Conservation (phyloP, 75 land plant genomes). For the Cryptomeria japonica region DNA sequence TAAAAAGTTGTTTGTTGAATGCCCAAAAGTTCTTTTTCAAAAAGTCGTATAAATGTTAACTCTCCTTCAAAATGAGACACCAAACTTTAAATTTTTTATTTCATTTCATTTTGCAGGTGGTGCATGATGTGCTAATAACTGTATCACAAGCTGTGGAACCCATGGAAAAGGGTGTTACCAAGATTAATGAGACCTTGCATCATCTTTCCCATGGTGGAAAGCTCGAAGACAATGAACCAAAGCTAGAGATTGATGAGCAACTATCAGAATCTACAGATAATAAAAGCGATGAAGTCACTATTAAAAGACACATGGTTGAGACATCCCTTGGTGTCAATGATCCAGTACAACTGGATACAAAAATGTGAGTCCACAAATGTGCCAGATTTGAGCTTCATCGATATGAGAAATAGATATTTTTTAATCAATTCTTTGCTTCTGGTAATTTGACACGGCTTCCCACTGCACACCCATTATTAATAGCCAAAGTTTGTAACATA, state of each 20-base stretch:
- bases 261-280: not conserved
- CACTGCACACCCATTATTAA: not conserved
- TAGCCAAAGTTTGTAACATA: not conserved
- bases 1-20: not conserved
- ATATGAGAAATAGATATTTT: not conserved
- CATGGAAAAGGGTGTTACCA: conserved; percentile 51
- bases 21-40: not conserved
- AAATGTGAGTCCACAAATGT: not conserved
- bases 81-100: not conserved
- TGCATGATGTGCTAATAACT: conserved; percentile 44
- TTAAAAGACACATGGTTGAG: not conserved
- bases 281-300: not conserved
- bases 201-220: conserved; percentile 14
- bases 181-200: conserved; percentile 42
- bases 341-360: not conserved
- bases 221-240: not conserved
- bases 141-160: conserved; percentile 58
- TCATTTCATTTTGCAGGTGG: conserved; percentile 28
- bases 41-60: not conserved
- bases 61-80: not conserved
- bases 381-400: not conserved
- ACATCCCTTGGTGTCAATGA: not conserved
- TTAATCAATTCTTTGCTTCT: not conserved
- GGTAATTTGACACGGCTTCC: not conserved
- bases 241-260: conserved; percentile 7